Evolutionary conservation across 2,329 filamentous ascomycete species (phyloP), one percentile per base, ranked within the genome.

Genomic region (Venturia nashicola): DNA sequence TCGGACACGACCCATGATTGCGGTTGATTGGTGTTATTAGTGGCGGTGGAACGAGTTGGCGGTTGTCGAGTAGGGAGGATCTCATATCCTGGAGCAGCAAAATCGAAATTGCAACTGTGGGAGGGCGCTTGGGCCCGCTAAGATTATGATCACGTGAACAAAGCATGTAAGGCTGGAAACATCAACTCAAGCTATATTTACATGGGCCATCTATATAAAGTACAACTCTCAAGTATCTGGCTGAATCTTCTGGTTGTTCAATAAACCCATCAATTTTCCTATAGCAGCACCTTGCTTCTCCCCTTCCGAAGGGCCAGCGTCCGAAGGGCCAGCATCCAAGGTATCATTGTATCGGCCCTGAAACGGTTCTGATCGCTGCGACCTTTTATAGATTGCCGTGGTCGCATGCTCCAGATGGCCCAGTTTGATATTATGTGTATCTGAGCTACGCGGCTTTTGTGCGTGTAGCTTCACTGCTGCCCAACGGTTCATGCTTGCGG

Each of bases 1-100:
- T 68, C 80, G 77, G 73, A 82, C 80, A 74, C 80, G 80, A 81
- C 80, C 80, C 80, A 82, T 81, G 68, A 74, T 80, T 68, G 70
- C 75, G 72, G 74, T 74, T 66, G 43, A 3, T 57, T 66, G 43
- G 8, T 57, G 32, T 2, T 5, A 14, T 57, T 36, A 36, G 18
- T n/a, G 18, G 32, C 5, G 32, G 32, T 16, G 32, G 51, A 36
- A 16, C n/a, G 32, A 36, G 4, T n/a, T 57, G 51, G 18, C 32
- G 51, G 2, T 57, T 36, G 27, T 57, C 32, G 51, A 27, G 2
- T 14, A 11, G 8, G 44, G 11, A 9, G 3, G n/a, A 8, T 20
- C 7, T 7, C 11, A 23, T 48, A 23, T 23, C 9, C 27, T 27
- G 27, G n/a, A 44, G 7, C n/a, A 44, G 42, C 18, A n/a, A 44